These are phyloP conservation scores for Huntiella omanensis DNA, from an alignment of 2,329 filamentous ascomycete species.

Conservation along the genomic window DNA sequence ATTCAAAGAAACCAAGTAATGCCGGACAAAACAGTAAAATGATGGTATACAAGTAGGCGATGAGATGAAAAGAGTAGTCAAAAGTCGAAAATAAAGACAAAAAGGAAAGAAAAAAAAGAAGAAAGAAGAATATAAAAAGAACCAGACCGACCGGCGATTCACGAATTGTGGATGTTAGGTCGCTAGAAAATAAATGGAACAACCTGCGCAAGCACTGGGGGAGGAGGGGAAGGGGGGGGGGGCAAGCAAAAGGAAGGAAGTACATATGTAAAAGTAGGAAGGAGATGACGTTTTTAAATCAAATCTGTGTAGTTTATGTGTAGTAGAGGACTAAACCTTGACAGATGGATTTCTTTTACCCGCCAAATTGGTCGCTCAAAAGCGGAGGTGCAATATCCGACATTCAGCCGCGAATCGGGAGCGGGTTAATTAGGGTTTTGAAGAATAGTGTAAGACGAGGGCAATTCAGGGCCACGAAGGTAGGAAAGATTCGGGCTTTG, in stretches of 20 bases:
- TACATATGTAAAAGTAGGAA: not conserved
- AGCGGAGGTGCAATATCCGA: not conserved
- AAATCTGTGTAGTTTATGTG: conserved; percentile 6
- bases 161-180: not conserved
- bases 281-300: not conserved
- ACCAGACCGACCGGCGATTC: not conserved
- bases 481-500: too few relatives aligned
- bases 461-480: too few relatives aligned
- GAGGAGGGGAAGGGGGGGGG: too few relatives aligned
- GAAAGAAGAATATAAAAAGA: not conserved
- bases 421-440: not conserved
- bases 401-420: conserved; percentile 8
- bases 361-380: not conserved
- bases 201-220: not conserved
- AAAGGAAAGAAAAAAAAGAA: conserved; percentile 1
- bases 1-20: not conserved
- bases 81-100: not conserved
- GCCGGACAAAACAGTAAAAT: not conserved
- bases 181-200: not conserved
- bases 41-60: not conserved
- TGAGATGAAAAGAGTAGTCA: not conserved
- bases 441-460: too few relatives aligned
- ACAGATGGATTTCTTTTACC: not conserved
- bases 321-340: not conserved
- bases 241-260: not conserved